phyloP scores from a whole-genome alignment of 495 filamentous ascomycete species.

The Lasiosphaeriaceae sp. region DNA sequence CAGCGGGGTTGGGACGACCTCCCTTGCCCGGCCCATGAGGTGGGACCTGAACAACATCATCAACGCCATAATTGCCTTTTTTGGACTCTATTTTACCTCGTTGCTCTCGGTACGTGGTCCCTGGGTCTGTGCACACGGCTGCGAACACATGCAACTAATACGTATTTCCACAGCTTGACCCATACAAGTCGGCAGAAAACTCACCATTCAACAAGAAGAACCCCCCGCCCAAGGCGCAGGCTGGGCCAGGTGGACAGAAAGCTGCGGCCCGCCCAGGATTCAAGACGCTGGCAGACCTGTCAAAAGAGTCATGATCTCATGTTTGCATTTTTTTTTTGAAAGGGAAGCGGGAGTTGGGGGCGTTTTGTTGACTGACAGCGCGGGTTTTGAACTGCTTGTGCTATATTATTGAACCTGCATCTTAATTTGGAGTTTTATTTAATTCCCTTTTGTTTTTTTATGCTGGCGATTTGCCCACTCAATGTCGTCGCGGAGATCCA shows the following conservation, averaged over 20 bases:
- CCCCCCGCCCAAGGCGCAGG: constrained; percentile 17
- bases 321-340: neutral
- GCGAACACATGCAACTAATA: constrained; percentile 14
- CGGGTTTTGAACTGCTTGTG: neutral
- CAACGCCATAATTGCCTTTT: constrained; percentile 48
- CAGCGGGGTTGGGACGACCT: constrained; percentile 13
- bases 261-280: constrained; percentile 29
- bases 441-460: no score
- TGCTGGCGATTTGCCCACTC: no score
- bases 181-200: constrained; percentile 59
- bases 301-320: neutral
- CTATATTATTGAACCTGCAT: no score
- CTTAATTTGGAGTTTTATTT: no score
- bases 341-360: constrained; percentile 1
- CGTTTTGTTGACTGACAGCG: neutral
- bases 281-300: constrained; percentile 42
- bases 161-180: constrained; percentile 52
- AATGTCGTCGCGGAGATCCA: neutral
- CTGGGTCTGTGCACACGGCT: neutral
- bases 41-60: constrained; percentile 44
- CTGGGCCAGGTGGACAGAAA: constrained; percentile 18
- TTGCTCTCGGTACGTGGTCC: constrained; percentile 47
- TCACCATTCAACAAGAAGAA: constrained; percentile 59
- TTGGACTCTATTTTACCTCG: constrained; percentile 57
- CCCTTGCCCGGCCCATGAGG: constrained; percentile 27